Conservation (phyloP, 805 yeast species). For the Teunomyces kruisii region DNA sequence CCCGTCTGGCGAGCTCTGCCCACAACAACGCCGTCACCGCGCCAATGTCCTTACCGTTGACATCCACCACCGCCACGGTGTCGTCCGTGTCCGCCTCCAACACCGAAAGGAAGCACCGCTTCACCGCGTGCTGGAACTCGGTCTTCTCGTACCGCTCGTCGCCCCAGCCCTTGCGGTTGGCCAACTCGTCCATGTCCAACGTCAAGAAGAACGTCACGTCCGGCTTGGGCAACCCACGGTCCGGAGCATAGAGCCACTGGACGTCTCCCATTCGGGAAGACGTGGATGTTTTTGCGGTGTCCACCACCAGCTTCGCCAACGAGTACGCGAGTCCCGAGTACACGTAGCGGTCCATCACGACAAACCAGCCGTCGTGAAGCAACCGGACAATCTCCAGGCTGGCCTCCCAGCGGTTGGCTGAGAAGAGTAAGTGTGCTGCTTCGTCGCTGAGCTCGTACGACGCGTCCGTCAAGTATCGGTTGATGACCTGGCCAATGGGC, state of each 20-base stretch:
- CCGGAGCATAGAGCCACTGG: slow-evolving; percentile 82
- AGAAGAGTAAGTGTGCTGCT: slow-evolving; percentile 81
- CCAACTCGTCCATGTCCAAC: slow-evolving; percentile 44
- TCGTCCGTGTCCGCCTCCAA: slow-evolving; percentile 29
- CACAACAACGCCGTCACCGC: slow-evolving; percentile 52
- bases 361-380: slow-evolving; percentile 52
- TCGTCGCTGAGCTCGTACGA: slow-evolving; percentile 61
- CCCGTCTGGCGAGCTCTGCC: slow-evolving; percentile 18
- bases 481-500: slow-evolving; percentile 73
- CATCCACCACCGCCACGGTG: slow-evolving; percentile 49
- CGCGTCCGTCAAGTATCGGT: slow-evolving; percentile 62
- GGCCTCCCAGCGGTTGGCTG: slow-evolving; percentile 94
- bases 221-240: slow-evolving; percentile 81
- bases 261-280: slow-evolving; percentile 36
- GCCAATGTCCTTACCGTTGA: slow-evolving; percentile 57
- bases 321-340: slow-evolving; percentile 94
- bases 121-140: slow-evolving; percentile 75
- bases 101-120: slow-evolving; percentile 52
- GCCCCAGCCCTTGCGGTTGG: slow-evolving; percentile 78
- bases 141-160: slow-evolving; percentile 85
- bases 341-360: slow-evolving; percentile 83
- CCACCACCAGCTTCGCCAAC: slow-evolving; percentile 63
- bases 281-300: slow-evolving; percentile 33
- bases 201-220: slow-evolving; percentile 80
- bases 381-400: slow-evolving; percentile 44